Percentiles rank a stretch among this genome's conserved stretches.
phyloP scores from a whole-genome alignment of 1,284 basidiomycete species.

The Ustilago tritici region DNA sequence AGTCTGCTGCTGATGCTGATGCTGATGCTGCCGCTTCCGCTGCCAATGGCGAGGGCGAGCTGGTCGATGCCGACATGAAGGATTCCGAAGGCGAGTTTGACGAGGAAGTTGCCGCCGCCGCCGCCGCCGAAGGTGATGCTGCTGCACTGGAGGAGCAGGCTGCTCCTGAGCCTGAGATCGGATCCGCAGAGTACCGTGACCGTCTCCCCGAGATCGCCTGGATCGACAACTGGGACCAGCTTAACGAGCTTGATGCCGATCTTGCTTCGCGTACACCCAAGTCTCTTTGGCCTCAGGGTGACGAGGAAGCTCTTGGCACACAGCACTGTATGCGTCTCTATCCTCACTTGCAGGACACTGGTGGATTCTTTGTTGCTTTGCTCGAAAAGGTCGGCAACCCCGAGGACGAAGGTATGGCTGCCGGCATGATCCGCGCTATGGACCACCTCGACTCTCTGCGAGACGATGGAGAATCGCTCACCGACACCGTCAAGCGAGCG shows the following conservation, averaged over 20 bases:
- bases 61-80: constrained; percentile 39
- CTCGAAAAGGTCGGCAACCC: constrained; percentile 74
- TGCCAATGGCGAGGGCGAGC: constrained; percentile 26
- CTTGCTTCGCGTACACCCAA: constrained; percentile 58
- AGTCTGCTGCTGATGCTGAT: constrained; percentile 23
- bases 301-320: constrained; percentile 59
- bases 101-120: constrained; percentile 8
- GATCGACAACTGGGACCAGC: constrained; percentile 62
- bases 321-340: constrained; percentile 73
- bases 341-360: constrained; percentile 95
- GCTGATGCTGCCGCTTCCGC: constrained; percentile 18
- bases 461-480: constrained; percentile 34
- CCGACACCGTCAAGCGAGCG: constrained; percentile 28
- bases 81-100: constrained; percentile 45
- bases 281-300: constrained; percentile 67
- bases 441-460: constrained; percentile 48
- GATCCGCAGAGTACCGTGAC: constrained; percentile 49
- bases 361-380: constrained; percentile 96
- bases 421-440: constrained; percentile 66
- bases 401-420: constrained; percentile 62
- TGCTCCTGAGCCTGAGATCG: constrained; percentile 34
- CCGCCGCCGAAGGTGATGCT: constrained; percentile 10
- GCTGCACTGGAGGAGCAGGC: constrained; percentile 12
- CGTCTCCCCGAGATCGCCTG: constrained; percentile 60
- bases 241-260: constrained; percentile 58